Evolutionary conservation across 2,329 filamentous ascomycete species (phyloP), one percentile per base, ranked within the genome.

Genomic region (Niveomyces coronatus): DNA sequence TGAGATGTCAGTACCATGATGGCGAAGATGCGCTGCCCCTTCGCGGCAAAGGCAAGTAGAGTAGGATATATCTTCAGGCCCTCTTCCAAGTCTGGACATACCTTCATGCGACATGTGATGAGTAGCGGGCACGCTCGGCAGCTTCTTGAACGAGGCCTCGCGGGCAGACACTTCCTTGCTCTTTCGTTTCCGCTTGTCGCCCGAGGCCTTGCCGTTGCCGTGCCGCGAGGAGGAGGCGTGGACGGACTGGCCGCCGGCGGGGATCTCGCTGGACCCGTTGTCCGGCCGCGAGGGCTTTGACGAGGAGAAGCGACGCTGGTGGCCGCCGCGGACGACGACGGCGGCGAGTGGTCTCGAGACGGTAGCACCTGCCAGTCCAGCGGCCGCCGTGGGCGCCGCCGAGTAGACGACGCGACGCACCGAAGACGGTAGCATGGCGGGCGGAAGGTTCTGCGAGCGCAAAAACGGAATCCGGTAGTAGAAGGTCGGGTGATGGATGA

Each of bases 91-190:
- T n/a, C n/a, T n/a, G 37, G 23, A 55, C 68, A 23, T 59, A 83
- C 81, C 76, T 60, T 76, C 70, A 53, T 77, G 71, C 36, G 76
- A 71, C 47, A 88, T 70, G 62, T 86, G 76, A 47, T 81, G 73
- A 34, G 83, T 87, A 56, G 74, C 82, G 39, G 82, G 82, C 30
- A 88, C 84, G 55, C 76, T 79, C 27, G 83, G 83, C 41, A 86
- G 67, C 48, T 76, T 76, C 36, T 64, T 66, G 47, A 71, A 62
- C 31, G 63, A 57, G 41, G 66, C 63, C 43, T 68, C 64, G 40
- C 53, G 55, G 13, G 61, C 60, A 13, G 62, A 56, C 40, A 56
- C 54, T 41, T 71, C 70, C 56, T 76, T 79, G 44, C 59, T 58
- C 61, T 76, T 79, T 53, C 70, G 69, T 58, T 70, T 77, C 51